These are phyloP conservation scores for Boletus rubescentipes DNA, from an alignment of 768 basidiomycete genomes.

Conservation along the genomic window DNA sequence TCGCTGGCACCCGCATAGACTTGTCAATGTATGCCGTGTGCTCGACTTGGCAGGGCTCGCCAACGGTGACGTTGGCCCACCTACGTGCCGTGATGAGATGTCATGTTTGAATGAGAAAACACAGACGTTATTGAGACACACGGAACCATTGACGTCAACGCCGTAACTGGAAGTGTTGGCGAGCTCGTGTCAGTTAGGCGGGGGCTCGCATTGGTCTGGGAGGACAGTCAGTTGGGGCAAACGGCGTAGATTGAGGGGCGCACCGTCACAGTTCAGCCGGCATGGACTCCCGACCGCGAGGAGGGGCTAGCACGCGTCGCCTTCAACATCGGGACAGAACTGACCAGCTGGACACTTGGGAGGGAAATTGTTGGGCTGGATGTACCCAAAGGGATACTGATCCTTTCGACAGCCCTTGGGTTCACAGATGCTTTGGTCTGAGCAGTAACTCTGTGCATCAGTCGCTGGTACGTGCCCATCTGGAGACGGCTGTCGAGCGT, in stretches of 20 bases:
- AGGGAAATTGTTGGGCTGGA: constrained; percentile 46
- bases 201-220: constrained; percentile 73
- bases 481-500: constrained; percentile 64
- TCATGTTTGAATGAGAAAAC: no score
- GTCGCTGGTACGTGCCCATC: constrained; percentile 74
- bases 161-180: no score
- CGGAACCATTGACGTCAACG: no score
- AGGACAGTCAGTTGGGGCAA: no score
- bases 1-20: constrained; percentile 58
- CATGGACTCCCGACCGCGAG: constrained; percentile 65
- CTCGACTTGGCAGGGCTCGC: constrained; percentile 64
- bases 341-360: constrained; percentile 55
- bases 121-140: no score
- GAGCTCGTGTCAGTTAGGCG: constrained; percentile 57
- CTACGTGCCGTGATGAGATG: constrained; percentile 34
- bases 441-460: constrained; percentile 72
- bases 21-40: constrained; percentile 64
- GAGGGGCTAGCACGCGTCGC: constrained; percentile 60
- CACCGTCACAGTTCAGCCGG: constrained; percentile 87
- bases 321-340: constrained; percentile 90
- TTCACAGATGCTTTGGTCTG: constrained; percentile 51
- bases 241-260: no score
- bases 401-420: constrained; percentile 72
- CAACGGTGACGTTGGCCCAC: constrained; percentile 76
- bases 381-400: constrained; percentile 74